phyloP scores from a whole-genome alignment of 2,329 filamentous ascomycete genomes.

The Penicillium sp. region DNA sequence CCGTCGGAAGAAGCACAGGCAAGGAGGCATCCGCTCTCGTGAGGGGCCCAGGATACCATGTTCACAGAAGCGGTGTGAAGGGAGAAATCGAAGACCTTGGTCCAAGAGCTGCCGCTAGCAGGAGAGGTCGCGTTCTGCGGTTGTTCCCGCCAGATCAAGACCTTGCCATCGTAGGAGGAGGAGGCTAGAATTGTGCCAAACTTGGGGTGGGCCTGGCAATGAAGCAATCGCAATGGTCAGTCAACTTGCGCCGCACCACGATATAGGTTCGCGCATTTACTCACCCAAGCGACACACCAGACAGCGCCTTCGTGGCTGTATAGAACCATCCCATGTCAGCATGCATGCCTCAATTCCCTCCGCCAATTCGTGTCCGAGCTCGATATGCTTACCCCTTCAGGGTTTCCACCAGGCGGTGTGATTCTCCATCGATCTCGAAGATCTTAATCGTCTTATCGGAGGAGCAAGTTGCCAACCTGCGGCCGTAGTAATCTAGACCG shows the following conservation, averaged over 20 bases:
- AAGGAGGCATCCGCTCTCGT: constrained; percentile 91
- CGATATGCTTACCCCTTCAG: constrained; percentile 73
- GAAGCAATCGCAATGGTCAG: constrained; percentile 11
- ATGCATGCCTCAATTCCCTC: neutral
- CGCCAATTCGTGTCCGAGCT: neutral
- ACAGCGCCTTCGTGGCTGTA: constrained; percentile 91
- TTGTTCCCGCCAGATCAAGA: constrained; percentile 97
- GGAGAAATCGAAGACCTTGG: constrained; percentile 88
- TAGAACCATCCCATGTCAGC: constrained; percentile 14
- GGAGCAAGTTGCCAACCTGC: constrained; percentile 92
- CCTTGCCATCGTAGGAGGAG: constrained; percentile 94
- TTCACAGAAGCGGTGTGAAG: constrained; percentile 96
- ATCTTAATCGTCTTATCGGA: constrained; percentile 99
- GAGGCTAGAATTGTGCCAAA: constrained; percentile 97
- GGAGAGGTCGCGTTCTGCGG: constrained; percentile 41
- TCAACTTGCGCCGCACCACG: constrained; percentile 9
- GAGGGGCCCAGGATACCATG: constrained; percentile 95
- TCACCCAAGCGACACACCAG: constrained; percentile 91
- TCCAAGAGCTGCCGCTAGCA: constrained; percentile 63
- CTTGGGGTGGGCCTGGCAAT: constrained; percentile 79
- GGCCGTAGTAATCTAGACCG: constrained; percentile 96
- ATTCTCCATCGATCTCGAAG: constrained; percentile 94
- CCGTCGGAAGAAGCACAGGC: constrained; percentile 94
- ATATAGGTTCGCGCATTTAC: constrained; percentile 24
- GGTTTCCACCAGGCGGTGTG: constrained; percentile 86